Base-by-base conservation (phyloP, 345 rosid genomes). In the Lumnitzera racemosa region DNA sequence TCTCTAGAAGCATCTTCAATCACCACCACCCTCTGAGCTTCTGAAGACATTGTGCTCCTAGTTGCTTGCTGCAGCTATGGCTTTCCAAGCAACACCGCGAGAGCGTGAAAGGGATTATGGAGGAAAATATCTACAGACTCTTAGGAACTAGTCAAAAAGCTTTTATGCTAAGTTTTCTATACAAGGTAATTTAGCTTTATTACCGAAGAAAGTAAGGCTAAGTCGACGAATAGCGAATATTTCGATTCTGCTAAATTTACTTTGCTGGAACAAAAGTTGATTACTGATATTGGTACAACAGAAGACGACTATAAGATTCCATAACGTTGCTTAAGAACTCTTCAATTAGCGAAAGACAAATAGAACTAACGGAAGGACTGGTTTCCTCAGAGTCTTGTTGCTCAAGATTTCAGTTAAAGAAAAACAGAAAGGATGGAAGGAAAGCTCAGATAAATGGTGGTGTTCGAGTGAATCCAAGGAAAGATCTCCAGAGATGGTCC, bases 1-100 rank as follows among this genome's bases (percentile, higher is more conserved):
- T 74, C 83, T 73, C 64, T 50, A 5, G 80, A 64, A 62, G 81
- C 80, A 51, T 83, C 88, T 46, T 56, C 67, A 51, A 80, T 63
- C 71, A 80, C 84, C 79, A 80, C 68, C 73, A 78, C 85, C 57
- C 71, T 67, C 58, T 68, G 67, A 54, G 24, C 56, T 64, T 67
- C 62, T 20, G 11, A 24, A 2, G 82, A 62, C 84, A 79, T 79
- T 24, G 20, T 63, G 57, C 54, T 14, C 11, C 48, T 13, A 15
- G 5, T 24, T 16, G 15, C 49, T 24, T 16, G 15, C 49, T 59
- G 41, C 63, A 59, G 20, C 43, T 36, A 36, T 36, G 43, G 7
- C 43, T 36, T 36, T 9, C 43, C 43, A 36, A 36, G 43, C 43
- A 36, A 36, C 4, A 36, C 43, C 43, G 1, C 43, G 20, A 20